These are phyloP conservation scores for Daldinia caldariorum DNA, from an alignment of 495 filamentous ascomycete genomes.

Conservation along the genomic window DNA sequence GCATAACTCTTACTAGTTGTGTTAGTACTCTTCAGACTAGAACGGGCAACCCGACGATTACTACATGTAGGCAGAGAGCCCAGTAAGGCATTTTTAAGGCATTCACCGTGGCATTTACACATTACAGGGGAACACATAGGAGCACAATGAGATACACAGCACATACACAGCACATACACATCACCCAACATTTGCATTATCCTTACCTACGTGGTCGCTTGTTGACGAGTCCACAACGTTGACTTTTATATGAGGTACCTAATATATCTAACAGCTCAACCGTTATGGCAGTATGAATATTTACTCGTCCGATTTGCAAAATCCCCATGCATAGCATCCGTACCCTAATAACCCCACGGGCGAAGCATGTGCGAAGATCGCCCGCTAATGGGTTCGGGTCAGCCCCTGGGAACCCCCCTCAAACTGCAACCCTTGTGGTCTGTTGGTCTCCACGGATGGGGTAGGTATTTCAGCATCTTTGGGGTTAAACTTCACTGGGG, in stretches of 20 bases:
- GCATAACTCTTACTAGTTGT: not conserved
- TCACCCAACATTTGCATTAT: constrained; percentile 18
- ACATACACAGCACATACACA: constrained; percentile 1
- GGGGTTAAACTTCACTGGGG: too few species aligned
- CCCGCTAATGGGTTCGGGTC: constrained; percentile 31
- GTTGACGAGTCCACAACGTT: constrained; percentile 10
- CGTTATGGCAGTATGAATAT: constrained; percentile 9
- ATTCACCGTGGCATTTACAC: not conserved
- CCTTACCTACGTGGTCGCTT: constrained; percentile 27
- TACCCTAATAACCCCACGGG: not conserved
- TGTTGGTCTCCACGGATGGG: not conserved
- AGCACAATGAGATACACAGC: constrained; percentile 1
- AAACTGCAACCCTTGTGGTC: constrained; percentile 32
- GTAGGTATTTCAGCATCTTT: constrained; percentile 16
- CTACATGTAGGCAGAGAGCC: not conserved
- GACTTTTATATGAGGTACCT: too few species aligned
- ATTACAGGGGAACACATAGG: constrained; percentile 1
- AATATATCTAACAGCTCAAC: constrained; percentile 8
- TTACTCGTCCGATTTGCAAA: constrained; percentile 22
- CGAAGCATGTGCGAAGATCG: constrained; percentile 42
- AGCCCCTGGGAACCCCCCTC: constrained; percentile 41
- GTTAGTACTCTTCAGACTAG: not conserved
- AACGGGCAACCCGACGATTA: not conserved
- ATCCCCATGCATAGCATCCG: constrained; percentile 2
- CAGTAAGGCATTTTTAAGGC: constrained; percentile 1